Percentiles rank a stretch among this genome's conserved stretches.
These are phyloP conservation scores for Jackrogersella minutella DNA, from an alignment of 495 filamentous ascomycete species.

Conservation along the genomic window DNA sequence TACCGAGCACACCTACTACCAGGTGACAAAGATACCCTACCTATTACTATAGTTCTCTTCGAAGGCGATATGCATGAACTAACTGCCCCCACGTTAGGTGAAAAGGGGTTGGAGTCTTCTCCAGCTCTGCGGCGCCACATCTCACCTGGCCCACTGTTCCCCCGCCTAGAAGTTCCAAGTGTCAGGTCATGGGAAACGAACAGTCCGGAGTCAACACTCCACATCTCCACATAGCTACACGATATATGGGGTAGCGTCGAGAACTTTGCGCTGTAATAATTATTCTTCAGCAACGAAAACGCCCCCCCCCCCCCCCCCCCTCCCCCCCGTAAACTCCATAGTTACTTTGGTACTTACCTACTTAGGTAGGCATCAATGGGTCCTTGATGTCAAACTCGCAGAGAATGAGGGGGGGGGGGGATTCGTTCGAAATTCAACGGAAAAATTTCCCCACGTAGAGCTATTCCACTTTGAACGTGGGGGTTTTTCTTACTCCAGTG, in stretches of 20 bases:
- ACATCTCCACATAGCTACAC: conserved; percentile 18
- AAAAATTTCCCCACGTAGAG: conserved; percentile 12
- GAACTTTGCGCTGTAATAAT: not conserved
- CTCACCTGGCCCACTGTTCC: conserved; percentile 9
- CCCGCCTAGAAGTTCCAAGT: conserved; percentile 1
- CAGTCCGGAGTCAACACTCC: conserved; percentile 9
- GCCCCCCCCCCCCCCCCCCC: too few species aligned
- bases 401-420: not conserved
- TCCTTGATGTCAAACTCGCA: not conserved
- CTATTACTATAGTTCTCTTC: not conserved
- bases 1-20: too few species aligned
- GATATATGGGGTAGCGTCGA: conserved; percentile 17
- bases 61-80: conserved; percentile 8
- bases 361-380: not conserved
- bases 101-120: not conserved
- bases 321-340: conserved; percentile 22
- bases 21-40: too few species aligned
- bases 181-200: conserved; percentile 21
- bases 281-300: conserved; percentile 14
- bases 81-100: not conserved
- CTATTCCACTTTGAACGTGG: conserved; percentile 27
- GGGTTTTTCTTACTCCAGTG: conserved; percentile 21
- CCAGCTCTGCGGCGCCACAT: conserved; percentile 7
- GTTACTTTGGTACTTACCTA: too few species aligned
- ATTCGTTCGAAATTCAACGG: conserved; percentile 1